Evolutionary conservation across 306 rosid genomes (phyloP), one percentile per base, ranked within the genome.

Genomic region (Echinosophora koreensis): DNA sequence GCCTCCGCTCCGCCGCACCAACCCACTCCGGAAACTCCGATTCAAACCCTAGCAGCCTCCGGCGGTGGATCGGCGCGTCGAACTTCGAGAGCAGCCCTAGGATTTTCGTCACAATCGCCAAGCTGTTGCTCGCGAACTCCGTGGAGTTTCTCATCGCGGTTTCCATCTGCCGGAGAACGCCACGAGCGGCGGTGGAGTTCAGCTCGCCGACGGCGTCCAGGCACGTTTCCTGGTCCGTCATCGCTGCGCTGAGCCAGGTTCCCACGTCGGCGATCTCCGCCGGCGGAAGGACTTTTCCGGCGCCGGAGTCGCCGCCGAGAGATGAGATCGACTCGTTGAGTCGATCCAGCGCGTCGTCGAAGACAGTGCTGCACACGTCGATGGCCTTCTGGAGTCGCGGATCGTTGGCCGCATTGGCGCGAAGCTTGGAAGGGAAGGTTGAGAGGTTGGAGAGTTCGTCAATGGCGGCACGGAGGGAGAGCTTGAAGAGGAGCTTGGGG

Each of bases 211-310:
- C 71, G 1, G 92, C 78, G 63, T 95, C 98, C 7, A 95, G 51
- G 50, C 98, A 95, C 12, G 98, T 90, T n/a, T 90, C 95, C 30
- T 85, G 95, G 56, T 95, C 84, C 2, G 98, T 90, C 15, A 95
- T 61, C 4, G 95, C 56, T 27, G 97, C 77, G 84, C 89, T 95
- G 50, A 95, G 79, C 98, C 97, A 90, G 2, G 97, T 90, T 76
- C 66, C 77, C 0, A 92, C 22, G 60, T 92, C 90, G 4, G 41
- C 8, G 62, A 92, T 78, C 47, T 35, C 80, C 39, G 83, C 49
- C 22, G 85, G 38, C 3, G 97, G 72, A 0, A 86, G 16, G 0
- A 84, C n/a, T 44, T 66, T 81, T 0, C 71, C 85, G 2, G 60
- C 80, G 2, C 66, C 79, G 17, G 74, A 70, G 35, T 57, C 80